Conservation (phyloP, 768 basidiomycete genomes). For the Pulveroboletus sp. region DNA sequence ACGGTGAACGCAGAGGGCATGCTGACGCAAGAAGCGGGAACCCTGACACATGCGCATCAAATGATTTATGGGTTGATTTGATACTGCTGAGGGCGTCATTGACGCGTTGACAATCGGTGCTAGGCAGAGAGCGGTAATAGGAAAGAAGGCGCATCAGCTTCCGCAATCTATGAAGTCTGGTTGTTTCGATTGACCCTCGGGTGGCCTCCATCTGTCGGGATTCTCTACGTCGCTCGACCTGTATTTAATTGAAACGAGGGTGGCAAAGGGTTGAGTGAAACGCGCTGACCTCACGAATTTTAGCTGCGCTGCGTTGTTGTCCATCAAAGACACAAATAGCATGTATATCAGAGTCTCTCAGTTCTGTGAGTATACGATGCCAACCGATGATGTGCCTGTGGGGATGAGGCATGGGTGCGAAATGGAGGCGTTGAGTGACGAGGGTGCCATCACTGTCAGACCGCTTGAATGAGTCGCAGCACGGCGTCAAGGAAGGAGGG, state of each 20-base stretch:
- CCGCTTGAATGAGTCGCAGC: background rate
- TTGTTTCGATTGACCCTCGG: conserved; percentile 54
- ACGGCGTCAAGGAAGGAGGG: background rate
- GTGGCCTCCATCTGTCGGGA: conserved; percentile 43
- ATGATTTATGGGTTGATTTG: conserved; percentile 5
- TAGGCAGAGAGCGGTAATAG: conserved; percentile 34
- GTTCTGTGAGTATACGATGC: conserved; percentile 64
- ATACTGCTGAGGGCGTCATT: conserved; percentile 20
- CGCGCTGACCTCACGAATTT: conserved; percentile 59
- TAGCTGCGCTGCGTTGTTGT: conserved; percentile 58
- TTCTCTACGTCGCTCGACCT: conserved; percentile 56
- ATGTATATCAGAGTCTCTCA: conserved; percentile 50
- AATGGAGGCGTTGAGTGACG: conserved; percentile 79
- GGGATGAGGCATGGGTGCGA: conserved; percentile 55
- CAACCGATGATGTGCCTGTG: conserved; percentile 74
- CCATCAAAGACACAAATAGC: conserved; percentile 83
- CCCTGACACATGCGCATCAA: conserved; percentile 18
- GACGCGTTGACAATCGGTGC: conserved; percentile 26
- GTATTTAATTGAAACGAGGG: conserved; percentile 3
- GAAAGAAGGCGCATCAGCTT: conserved; percentile 38
- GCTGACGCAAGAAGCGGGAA: conserved; percentile 6
- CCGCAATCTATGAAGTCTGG: conserved; percentile 51
- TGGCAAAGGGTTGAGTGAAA: background rate
- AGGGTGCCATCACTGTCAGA: conserved; percentile 75
- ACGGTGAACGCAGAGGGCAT: background rate